A percentile compares a stretch with the other conserved stretches of the same genome.
Conservation (phyloP, 352 stramenopile species). For the Pythium diclinum region DNA sequence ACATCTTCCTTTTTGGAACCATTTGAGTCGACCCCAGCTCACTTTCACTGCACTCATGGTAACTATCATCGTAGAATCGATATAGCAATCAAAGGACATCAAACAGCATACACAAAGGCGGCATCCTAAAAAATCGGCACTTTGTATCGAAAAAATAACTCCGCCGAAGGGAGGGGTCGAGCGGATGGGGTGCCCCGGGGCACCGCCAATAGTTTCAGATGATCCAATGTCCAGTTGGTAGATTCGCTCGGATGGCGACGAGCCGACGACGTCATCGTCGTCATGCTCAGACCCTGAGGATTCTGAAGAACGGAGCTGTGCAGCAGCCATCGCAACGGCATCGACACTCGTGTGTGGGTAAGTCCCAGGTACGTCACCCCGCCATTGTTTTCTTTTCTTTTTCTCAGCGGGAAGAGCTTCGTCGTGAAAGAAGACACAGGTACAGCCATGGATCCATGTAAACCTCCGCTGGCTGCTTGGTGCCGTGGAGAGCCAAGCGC, state of each 20-base stretch:
- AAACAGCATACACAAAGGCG: too few relatives aligned
- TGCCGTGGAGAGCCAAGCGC: neutral
- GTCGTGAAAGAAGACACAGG: neutral
- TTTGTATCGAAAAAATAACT: too few relatives aligned
- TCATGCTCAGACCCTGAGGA: neutral
- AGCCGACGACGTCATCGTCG: neutral
- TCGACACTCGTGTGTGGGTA: neutral
- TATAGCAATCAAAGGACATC: too few relatives aligned
- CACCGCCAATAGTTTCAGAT: too few relatives aligned
- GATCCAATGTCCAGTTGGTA: neutral
- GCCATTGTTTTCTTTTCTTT: neutral
- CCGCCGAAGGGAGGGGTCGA: too few relatives aligned
- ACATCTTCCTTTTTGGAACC: too few relatives aligned
- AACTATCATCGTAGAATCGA: too few relatives aligned
- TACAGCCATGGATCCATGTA: neutral
- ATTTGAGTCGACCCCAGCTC: too few relatives aligned
- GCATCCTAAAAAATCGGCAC: too few relatives aligned
- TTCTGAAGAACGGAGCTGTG: neutral
- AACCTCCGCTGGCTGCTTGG: neutral
- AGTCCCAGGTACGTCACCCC: neutral
- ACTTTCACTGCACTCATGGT: too few relatives aligned
- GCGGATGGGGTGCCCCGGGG: too few relatives aligned
- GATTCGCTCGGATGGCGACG: neutral
- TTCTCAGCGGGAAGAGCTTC: slow-evolving; percentile 2
- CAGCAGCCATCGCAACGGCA: neutral